Base-by-base conservation (phyloP, 2,329 filamentous ascomycete species). In the Colletotrichum sp. region DNA sequence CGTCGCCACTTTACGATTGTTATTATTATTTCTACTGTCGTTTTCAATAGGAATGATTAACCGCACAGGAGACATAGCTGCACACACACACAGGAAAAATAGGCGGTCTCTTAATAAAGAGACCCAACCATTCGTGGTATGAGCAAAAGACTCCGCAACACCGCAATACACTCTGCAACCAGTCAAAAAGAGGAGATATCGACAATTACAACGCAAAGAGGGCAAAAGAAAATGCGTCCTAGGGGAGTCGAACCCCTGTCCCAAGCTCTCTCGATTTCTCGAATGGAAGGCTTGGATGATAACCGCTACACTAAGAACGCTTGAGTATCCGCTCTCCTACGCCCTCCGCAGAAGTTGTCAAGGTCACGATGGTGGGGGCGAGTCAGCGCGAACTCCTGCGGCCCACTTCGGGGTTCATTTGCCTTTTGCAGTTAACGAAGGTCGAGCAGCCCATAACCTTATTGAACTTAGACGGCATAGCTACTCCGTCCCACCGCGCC, bases 121-220 rank as follows among this genome's bases (percentile, higher is more conserved):
- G 34, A 2, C 4, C 13, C 32, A 15, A 15, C 13, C 3, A 36
- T 4, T 16, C 15, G 2, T 36, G 0, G 15, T 36, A 16, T 36
- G 7, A 44, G n/a, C 10, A 52, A 13, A 52, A 52, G 10, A 52
- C 44, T 8, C n/a, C 4, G n/a, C 44, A 8, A 52, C 4, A 7
- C 44, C 18, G 10, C 9, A 12, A 49, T 6, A 7, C 39, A 0
- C n/a, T 49, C 10, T 1, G 0, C 0, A 49, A 49, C 0, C n/a
- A 52, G 44, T 3, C 10, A 21, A 21, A 49, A 49, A n/a, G 44
- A 21, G 0, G 2, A 24, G 1, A 52, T 4, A 21, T 24, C 3
- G 5, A 52, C 6, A 8, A 52, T 13, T 13, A 3, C 12, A 52
- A 52, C 10, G 44, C 44, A 13, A 0, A 52, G 6, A 52, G 3